Evolutionary conservation across 352 stramenopile species (phyloP), one percentile per base, ranked within the genome.

Genomic region (Pythium apleroticum): DNA sequence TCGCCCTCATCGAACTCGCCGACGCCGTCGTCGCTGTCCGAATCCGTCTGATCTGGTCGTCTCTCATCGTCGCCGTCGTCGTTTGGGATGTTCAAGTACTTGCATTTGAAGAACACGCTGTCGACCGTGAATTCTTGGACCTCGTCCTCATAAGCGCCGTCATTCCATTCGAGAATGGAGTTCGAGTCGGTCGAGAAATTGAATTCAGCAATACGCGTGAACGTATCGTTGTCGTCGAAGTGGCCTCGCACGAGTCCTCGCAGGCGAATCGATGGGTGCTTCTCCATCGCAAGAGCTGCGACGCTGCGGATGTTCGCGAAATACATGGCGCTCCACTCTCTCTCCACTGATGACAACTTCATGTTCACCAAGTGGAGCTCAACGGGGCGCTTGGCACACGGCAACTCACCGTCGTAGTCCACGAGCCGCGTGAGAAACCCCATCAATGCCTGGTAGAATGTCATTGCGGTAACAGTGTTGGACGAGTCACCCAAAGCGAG

Each of bases 101-200:
- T 49, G 20, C 41, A 19, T 15, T 49, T 49, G 10, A 25, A 12
- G 20, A 49, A 49, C 41, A 49, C 41, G 19, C 41, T 49, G 41
- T 49, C 41, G 41, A 49, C 27, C 41, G 41, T 17, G 4, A 49
- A 14, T 17, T 49, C 41, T 25, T 22, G 19, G n/a, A 49, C 41
- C 41, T 49, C 41, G n/a, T 49, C 41, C 14, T 49, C 41, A n/a
- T 49, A 25, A n/a, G 41, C 41, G 41, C 41, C 41, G 41, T 49
- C 41, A n/a, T 49, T 49, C 19, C 19, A 49, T 11, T 49, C 41
- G 25, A n/a, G 41, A 22, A 11, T 22, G 27, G 7, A 24, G 19
- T 11, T 11, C 8, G 41, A 9, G 10, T 11, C 17, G 7, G 41
- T 49, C 41, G 41, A 27, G 19, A 49, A 49, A 11, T 19, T 49